phyloP scores from a whole-genome alignment of 345 rosid genomes.

The Gynandropsis gynandra region DNA sequence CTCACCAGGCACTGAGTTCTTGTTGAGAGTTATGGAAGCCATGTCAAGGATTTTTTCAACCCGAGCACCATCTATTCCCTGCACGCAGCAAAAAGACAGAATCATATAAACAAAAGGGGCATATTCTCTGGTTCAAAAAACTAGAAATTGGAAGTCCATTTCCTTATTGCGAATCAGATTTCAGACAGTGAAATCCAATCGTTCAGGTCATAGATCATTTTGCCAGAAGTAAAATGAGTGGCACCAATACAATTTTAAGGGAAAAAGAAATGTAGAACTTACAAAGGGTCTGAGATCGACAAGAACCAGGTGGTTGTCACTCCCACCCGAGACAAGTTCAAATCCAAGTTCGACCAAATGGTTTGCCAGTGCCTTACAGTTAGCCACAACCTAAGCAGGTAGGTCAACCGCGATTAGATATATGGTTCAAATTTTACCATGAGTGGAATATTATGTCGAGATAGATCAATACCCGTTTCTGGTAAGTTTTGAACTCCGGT shows the following conservation, averaged over 20 bases:
- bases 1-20: constrained; percentile 89
- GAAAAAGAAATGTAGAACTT: constrained; percentile 19
- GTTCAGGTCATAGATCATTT: no score
- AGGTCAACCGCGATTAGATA: neutral
- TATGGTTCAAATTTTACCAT: neutral
- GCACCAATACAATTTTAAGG: neutral
- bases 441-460: neutral
- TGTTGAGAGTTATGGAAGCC: constrained; percentile 91
- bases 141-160: no score
- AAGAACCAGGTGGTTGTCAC: constrained; percentile 84
- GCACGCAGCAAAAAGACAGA: constrained; percentile 7
- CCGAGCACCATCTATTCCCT: constrained; percentile 94
- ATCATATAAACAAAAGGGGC: neutral
- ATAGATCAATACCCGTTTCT: constrained; percentile 46
- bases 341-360: constrained; percentile 70
- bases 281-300: constrained; percentile 85
- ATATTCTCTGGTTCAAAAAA: no score
- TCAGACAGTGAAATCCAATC: no score
- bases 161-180: no score
- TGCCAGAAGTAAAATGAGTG: no score
- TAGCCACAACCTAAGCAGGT: constrained; percentile 62
- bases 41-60: constrained; percentile 87
- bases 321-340: constrained; percentile 85
- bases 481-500: constrained; percentile 63
- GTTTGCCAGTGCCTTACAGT: constrained; percentile 67